Conservation (phyloP, 345 rosid species). For the Kandelia obovata region DNA sequence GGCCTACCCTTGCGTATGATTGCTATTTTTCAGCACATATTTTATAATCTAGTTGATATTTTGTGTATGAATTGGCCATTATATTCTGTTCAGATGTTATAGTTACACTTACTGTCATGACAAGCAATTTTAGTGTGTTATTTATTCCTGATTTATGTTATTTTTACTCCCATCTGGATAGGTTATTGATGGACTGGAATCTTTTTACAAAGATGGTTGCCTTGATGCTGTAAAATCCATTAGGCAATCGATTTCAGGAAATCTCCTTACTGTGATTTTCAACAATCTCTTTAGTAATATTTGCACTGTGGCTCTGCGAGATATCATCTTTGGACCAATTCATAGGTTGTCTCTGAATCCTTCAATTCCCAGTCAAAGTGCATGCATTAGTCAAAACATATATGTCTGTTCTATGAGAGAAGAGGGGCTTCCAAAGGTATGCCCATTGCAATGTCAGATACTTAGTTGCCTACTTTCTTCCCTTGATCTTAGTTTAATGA, state of each 20-base stretch:
- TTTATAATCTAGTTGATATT: no score
- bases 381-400: conserved; percentile 46
- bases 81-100: not conserved
- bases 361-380: conserved; percentile 48
- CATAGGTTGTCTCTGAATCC: conserved; percentile 42
- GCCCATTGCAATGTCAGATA: not conserved
- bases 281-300: conserved; percentile 30
- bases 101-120: not conserved
- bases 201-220: conserved; percentile 35
- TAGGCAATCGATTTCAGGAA: conserved; percentile 52
- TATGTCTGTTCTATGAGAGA: conserved; percentile 41
- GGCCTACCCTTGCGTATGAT: no score
- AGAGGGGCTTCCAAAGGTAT: conserved; percentile 48
- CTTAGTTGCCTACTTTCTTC: not conserved
- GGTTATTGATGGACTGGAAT: conserved; percentile 67
- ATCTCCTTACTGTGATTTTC: conserved; percentile 53
- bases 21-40: no score
- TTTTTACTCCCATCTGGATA: conserved; percentile 26
- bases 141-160: not conserved
- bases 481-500: not conserved
- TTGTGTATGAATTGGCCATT: no score
- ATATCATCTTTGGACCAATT: conserved; percentile 40
- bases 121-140: not conserved
- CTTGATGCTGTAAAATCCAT: conserved; percentile 49
- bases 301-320: conserved; percentile 30